These are phyloP conservation scores for Maudiozyma bulderi DNA, from an alignment of 805 yeast species.

Conservation along the genomic window DNA sequence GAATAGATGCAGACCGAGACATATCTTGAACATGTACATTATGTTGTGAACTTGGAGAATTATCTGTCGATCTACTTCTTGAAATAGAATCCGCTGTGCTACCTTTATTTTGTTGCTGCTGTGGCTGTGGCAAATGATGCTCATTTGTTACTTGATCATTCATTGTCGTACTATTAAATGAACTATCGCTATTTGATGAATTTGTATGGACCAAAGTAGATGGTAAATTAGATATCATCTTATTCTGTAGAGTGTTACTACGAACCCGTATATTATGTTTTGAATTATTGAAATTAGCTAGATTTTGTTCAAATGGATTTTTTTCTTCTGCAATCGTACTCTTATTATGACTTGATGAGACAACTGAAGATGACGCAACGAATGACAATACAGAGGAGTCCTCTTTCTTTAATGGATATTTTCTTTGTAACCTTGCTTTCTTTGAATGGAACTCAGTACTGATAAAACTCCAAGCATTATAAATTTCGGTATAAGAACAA, in stretches of 20 bases:
- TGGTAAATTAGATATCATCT: slow-evolving; percentile 8
- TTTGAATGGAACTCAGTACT: background rate
- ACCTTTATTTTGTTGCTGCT: too few relatives aligned
- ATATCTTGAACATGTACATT: background rate
- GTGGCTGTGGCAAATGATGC: background rate
- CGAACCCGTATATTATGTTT: slow-evolving; percentile 14
- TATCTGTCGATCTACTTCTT: background rate
- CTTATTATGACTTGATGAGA: too few relatives aligned
- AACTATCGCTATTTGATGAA: background rate
- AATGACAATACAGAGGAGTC: slow-evolving; percentile 5
- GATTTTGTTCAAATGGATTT: background rate
- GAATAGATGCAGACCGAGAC: background rate
- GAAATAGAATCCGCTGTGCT: background rate
- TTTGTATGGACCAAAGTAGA: slow-evolving; percentile 6
- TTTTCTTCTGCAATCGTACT: background rate
- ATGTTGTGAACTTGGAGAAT: background rate
- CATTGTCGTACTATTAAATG: background rate
- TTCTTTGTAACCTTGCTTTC: background rate
- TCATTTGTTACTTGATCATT: background rate
- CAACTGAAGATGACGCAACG: background rate
- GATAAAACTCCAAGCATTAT: slow-evolving; percentile 47
- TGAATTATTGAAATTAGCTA: slow-evolving; percentile 2
- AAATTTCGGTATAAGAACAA: slow-evolving; percentile 57
- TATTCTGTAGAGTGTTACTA: slow-evolving; percentile 18
- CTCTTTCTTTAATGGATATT: slow-evolving; percentile 1